Base-by-base conservation (phyloP, 257 asterid genomes). In the Solanum chiquidenum region DNA sequence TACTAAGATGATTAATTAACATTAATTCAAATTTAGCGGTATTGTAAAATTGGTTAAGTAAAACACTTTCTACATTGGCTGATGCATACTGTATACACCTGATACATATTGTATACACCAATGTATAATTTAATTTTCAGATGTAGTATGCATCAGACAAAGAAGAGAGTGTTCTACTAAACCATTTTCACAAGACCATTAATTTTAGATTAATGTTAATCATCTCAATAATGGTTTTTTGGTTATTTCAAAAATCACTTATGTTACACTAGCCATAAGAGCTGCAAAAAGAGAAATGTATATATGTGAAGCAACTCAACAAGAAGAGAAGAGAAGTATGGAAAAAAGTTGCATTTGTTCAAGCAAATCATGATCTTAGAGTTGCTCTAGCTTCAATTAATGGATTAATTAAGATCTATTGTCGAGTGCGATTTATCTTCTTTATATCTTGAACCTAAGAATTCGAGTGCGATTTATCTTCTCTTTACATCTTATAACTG, bases 321-420 rank as follows among this genome's bases (percentile, higher is more conserved):
- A 16, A 60, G 69, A 60, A 60, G 64, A 55, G 64, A 60, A 9
- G 13, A 60, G 1, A 60, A 60, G 29, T 23, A 23, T 55, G 64
- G 20, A 7, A 11, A 20, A 20, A 55, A 55, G 9, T 21, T 62
- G 31, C 6, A 23, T 94, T 94, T 60, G 95, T 95, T 3, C 92
- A 91, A 5, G 98, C 98, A 25, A 94, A 94, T 92, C 98, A 93
- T 13, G 97, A 96, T 86, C 89, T 96, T 3, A 96, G 98, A 20
- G 94, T 93, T 37, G 86, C 93, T 27, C 88, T 94, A 55, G 95
- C 96, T 12, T 98, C 93, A 72, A 91, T 94, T 10, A 86, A 42
- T 5, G 94, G 95, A 69, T 3, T 58, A 58, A 21, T 58, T 23
- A 8, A 20, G 25, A 9, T 7, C n/a, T 58, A 21, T 55, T 42